Evolutionary conservation across 2,329 filamentous ascomycete species (phyloP), one percentile per base, ranked within the genome.

Genomic region (Penicillium sp.): DNA sequence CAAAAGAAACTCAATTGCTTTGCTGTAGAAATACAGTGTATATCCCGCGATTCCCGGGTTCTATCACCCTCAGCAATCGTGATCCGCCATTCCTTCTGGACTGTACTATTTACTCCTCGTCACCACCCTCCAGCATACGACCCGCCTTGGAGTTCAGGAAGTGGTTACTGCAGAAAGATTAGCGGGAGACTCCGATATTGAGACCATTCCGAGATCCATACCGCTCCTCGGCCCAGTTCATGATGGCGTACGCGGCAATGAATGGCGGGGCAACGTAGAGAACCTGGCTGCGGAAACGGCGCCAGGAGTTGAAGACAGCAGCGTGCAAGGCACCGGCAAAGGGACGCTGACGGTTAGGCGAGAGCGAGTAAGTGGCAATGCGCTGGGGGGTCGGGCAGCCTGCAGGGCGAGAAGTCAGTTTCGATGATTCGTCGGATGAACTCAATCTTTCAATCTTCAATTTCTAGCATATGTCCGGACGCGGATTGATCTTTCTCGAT

Each of bases 301-400:
- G 82, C 77, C 84, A 93, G 57, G 80, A 82, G 79, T 98, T 98
- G 82, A 96, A 96, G 73, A 96, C 71, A 60, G 89, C 90, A 53
- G 82, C 84, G 67, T 90, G 72, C 50, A 76, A 68, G 44, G 82
- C 73, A 57, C 85, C 86, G 49, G 87, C 87, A 53, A 94, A 76
- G 48, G 88, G 85, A 60, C 85, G 82, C 74, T 95, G 90, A 64
- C 85, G 83, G 77, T 98, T 96, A 53, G 84, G 70, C 55, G 85
- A 82, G 54, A 98, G 64, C 52, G 82, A 76, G 71, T 93, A 96
- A 59, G 73, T 72, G 39, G 73, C 69, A 43, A 82, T 70, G 57
- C 78, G 77, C 61, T 81, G 78, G 50, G 61, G 61, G 29, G 60
- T 64, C 35, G 61, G 52, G 55, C 59, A 63, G 38, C 58, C 58